Base-by-base conservation (phyloP, 306 rosid genomes). In the Senna tora region DNA sequence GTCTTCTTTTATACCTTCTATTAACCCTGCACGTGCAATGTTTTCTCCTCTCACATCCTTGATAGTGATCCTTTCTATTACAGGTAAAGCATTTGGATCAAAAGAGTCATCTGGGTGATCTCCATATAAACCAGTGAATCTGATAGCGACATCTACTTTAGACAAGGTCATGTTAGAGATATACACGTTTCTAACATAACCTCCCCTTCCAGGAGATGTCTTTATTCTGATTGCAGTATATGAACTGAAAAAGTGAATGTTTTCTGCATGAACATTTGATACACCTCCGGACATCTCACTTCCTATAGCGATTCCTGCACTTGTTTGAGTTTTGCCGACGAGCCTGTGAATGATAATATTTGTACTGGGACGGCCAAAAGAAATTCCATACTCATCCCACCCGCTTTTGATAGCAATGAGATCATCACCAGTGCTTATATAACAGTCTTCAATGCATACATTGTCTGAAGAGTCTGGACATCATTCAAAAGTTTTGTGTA, bases 221-320 rank as follows among this genome's bases (percentile, higher is more conserved):
- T 88, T 90, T 75, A 90, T 68, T 83, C 86, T 73, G 81, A 90
- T 84, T 50, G 82, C 94, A 0, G 33, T 75, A 22, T 72, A 51
- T 9, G 94, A 84, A 77, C 82, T 79, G 10, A 50, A 79, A 69
- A 88, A 75, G 2, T 74, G 86, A 77, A 90, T 83, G 43, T 84
- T 78, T 72, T 86, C 86, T 13, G 77, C 96, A 75, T 56, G 85
- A 68, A 90, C 90, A 38, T 88, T 76, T 22, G 93, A 88, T 47
- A 90, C 85, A 33, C 94, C 96, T 17, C 96, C 96, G 3, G 92
- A 90, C 96, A 90, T 90, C 82, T 90, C 96, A 16, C 96, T 90
- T 72, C 96, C 96, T 9, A 90, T 88, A 7, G 96, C 81, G 14
- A 90, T 88, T 38, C 93, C 93, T 50, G 96, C 87, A 21, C 92